phyloP scores from a whole-genome alignment of 2,329 filamentous ascomycete genomes.

The Apiospora aurea region DNA sequence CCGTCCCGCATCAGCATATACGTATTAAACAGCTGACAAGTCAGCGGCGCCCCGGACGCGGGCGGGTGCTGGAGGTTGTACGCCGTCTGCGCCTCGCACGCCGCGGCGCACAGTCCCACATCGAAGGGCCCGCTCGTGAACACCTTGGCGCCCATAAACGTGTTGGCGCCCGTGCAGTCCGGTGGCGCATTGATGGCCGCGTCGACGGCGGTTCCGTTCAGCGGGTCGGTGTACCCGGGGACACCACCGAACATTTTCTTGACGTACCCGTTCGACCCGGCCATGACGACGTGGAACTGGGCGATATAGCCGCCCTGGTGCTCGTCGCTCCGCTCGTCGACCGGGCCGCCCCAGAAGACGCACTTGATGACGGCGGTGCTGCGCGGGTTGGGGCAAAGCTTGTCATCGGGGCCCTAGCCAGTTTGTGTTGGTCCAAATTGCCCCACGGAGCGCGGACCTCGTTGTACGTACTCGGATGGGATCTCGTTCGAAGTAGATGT shows the following conservation, averaged over 20 bases:
- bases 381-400: constrained; percentile 32
- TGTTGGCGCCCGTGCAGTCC: constrained; percentile 36
- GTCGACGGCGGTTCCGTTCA: constrained; percentile 36
- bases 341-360: constrained; percentile 39
- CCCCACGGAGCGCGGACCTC: neutral
- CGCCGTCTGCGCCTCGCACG: constrained; percentile 39
- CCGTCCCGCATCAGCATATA: constrained; percentile 39
- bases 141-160: constrained; percentile 41
- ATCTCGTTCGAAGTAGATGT: constrained; percentile 42
- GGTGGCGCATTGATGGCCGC: constrained; percentile 39
- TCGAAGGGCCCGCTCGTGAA: constrained; percentile 40
- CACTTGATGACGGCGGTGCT: constrained; percentile 40
- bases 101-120: constrained; percentile 38
- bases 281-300: constrained; percentile 46
- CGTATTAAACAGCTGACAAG: constrained; percentile 38
- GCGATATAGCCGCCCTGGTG: constrained; percentile 34
- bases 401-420: constrained; percentile 26
- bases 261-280: constrained; percentile 50
- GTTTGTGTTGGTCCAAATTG: neutral
- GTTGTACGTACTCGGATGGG: constrained; percentile 31
- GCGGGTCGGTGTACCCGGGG: constrained; percentile 28
- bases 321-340: constrained; percentile 34
- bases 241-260: constrained; percentile 32
- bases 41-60: constrained; percentile 32
- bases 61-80: constrained; percentile 38